A percentile compares a stretch with the other conserved stretches of the same genome.
phyloP scores from a whole-genome alignment of 768 basidiomycete genomes.

The Boletus rex-veris region DNA sequence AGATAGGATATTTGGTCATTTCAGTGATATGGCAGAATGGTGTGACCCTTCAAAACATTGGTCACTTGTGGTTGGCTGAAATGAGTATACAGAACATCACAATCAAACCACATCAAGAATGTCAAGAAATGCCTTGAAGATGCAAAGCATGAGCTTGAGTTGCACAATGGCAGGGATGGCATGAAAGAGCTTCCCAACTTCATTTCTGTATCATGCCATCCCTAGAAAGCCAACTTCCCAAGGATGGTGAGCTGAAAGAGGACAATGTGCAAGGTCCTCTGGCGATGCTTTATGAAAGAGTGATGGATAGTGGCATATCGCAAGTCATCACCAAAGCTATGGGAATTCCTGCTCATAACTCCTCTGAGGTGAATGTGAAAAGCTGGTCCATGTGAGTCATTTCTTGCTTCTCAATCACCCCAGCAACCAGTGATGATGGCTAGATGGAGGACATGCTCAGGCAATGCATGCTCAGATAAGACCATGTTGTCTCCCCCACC shows the following conservation, averaged over 20 bases:
- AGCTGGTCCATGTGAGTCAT: slow-evolving; percentile 73
- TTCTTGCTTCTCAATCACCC: not conserved
- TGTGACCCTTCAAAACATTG: slow-evolving; percentile 18
- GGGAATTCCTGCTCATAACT: slow-evolving; percentile 89
- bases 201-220: slow-evolving; percentile 84
- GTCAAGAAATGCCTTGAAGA: slow-evolving; percentile 75
- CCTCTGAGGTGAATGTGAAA: slow-evolving; percentile 85
- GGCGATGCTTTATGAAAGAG: slow-evolving; percentile 77
- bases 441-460: slow-evolving; percentile 86
- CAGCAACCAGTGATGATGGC: not conserved
- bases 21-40: slow-evolving; percentile 75
- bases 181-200: slow-evolving; percentile 75
- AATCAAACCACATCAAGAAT: slow-evolving; percentile 67
- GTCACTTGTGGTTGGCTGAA: too few species aligned
- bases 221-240: slow-evolving; percentile 66
- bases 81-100: not conserved
- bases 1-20: too few species aligned
- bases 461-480: slow-evolving; percentile 83
- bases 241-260: slow-evolving; percentile 44
- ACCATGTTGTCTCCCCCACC: slow-evolving; percentile 80
- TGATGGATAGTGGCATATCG: slow-evolving; percentile 84
- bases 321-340: slow-evolving; percentile 85
- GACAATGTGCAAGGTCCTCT: slow-evolving; percentile 42
- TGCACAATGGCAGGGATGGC: slow-evolving; percentile 82
- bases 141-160: slow-evolving; percentile 85